Conservation (phyloP, 106 monocot genomes). For the Acorus gramineus region DNA sequence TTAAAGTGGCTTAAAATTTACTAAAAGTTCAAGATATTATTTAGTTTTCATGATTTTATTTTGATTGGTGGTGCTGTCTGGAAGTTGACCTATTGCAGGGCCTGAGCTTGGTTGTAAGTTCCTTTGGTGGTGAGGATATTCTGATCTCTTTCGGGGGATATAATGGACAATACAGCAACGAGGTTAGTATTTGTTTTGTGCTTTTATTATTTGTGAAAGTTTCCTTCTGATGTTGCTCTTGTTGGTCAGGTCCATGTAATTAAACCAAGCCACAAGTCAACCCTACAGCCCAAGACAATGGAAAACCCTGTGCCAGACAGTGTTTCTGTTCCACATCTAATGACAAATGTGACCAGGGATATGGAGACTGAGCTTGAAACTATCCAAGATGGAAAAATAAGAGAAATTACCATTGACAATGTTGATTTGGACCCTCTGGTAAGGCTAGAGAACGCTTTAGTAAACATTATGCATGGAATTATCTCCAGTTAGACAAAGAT, state of each 20-base stretch:
- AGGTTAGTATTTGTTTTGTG: constrained; percentile 32
- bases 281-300: constrained; percentile 22
- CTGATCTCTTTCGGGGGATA: constrained; percentile 97
- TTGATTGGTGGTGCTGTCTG: not conserved
- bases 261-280: constrained; percentile 64
- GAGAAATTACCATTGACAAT: constrained; percentile 53
- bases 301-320: constrained; percentile 41
- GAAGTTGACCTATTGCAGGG: constrained; percentile 35
- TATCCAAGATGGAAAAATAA: constrained; percentile 47
- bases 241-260: constrained; percentile 56
- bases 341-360: constrained; percentile 33
- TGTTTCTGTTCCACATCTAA: constrained; percentile 21
- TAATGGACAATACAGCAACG: constrained; percentile 87
- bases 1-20: too few relatives aligned
- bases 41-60: too few relatives aligned
- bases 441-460: constrained; percentile 6
- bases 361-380: constrained; percentile 48
- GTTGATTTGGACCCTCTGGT: constrained; percentile 26
- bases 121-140: constrained; percentile 72
- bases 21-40: too few relatives aligned
- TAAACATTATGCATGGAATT: not conserved
- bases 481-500: not conserved
- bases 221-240: not conserved
- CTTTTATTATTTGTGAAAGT: not conserved
- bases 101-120: constrained; percentile 61